Evolutionary conservation across 2,329 filamentous ascomycete species (phyloP).

Genomic region (Fusarium solani-melongenae): DNA sequence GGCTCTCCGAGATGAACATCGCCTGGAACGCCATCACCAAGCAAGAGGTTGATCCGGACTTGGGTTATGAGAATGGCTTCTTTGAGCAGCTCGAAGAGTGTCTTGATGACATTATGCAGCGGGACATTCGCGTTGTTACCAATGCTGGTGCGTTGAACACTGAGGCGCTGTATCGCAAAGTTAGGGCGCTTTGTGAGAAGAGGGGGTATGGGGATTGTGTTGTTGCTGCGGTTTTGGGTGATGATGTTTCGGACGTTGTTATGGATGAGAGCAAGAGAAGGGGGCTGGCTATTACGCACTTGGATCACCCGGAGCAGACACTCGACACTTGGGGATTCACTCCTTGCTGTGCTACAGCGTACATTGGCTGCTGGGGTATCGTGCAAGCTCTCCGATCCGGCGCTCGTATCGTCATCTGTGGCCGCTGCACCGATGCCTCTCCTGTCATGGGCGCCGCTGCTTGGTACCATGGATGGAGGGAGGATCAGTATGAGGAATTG

Average conservation of each 20-base stretch:
- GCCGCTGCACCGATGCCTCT: conserved; percentile 60
- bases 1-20: conserved; percentile 62
- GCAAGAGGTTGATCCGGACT: conserved; percentile 45
- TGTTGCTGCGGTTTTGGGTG: conserved; percentile 53
- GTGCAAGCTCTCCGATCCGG: conserved; percentile 54
- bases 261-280: conserved; percentile 24
- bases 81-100: conserved; percentile 56
- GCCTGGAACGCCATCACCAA: conserved; percentile 53
- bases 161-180: conserved; percentile 44
- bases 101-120: conserved; percentile 49
- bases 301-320: conserved; percentile 45
- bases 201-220: conserved; percentile 45
- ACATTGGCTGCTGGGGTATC: conserved; percentile 63
- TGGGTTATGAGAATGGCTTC: conserved; percentile 53
- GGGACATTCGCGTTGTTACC: conserved; percentile 51
- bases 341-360: conserved; percentile 50
- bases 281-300: conserved; percentile 35
- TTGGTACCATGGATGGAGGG: conserved; percentile 66
- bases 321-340: conserved; percentile 45
- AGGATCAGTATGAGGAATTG: conserved; percentile 59
- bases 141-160: conserved; percentile 56
- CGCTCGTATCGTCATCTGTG: conserved; percentile 61
- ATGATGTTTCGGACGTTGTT: conserved; percentile 50
- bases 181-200: conserved; percentile 44
- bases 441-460: conserved; percentile 66